phyloP scores from a whole-genome alignment of 1,139 yeast genomes.

The Taphrina flavorubra region DNA sequence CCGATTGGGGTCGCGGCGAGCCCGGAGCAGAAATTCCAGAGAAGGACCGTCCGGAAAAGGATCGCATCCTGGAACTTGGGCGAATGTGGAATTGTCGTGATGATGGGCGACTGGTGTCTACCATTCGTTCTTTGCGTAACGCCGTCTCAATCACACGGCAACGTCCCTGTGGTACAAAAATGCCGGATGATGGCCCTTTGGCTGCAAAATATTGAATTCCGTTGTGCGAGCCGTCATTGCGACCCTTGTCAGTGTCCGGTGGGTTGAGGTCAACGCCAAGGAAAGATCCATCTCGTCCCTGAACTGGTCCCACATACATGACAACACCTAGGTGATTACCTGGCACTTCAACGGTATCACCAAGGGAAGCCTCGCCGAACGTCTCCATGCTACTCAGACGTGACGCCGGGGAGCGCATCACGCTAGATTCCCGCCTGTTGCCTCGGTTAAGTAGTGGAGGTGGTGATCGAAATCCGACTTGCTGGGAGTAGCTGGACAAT shows the following conservation, averaged over 20 bases:
- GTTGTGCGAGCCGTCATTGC: slow-evolving; percentile 74
- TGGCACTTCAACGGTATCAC: slow-evolving; percentile 54
- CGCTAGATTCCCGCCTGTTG: slow-evolving; percentile 8
- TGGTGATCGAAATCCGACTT: slow-evolving; percentile 12
- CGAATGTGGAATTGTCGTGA: slow-evolving; percentile 26
- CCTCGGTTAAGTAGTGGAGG: slow-evolving; percentile 3
- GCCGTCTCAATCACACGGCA: slow-evolving; percentile 28
- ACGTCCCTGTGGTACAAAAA: slow-evolving; percentile 46
- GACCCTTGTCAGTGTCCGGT: slow-evolving; percentile 68
- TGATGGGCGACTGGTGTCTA: not conserved
- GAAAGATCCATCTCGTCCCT: slow-evolving; percentile 75
- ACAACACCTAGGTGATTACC: slow-evolving; percentile 63
- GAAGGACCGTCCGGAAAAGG: slow-evolving; percentile 14
- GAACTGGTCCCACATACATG: slow-evolving; percentile 74
- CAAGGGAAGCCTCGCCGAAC: slow-evolving; percentile 47
- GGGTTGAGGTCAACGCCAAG: slow-evolving; percentile 86
- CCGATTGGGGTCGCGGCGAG: slow-evolving; percentile 1
- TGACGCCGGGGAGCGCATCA: slow-evolving; percentile 16
- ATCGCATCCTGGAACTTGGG: slow-evolving; percentile 18
- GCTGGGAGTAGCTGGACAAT: slow-evolving; percentile 9
- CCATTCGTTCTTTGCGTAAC: not conserved
- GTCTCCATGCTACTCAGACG: slow-evolving; percentile 1
- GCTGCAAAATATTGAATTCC: slow-evolving; percentile 69
- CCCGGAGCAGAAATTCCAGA: slow-evolving; percentile 8
- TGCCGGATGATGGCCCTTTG: slow-evolving; percentile 46